Conservation (phyloP, 2,329 filamentous ascomycete genomes). For the Aureobasidium sp. region DNA sequence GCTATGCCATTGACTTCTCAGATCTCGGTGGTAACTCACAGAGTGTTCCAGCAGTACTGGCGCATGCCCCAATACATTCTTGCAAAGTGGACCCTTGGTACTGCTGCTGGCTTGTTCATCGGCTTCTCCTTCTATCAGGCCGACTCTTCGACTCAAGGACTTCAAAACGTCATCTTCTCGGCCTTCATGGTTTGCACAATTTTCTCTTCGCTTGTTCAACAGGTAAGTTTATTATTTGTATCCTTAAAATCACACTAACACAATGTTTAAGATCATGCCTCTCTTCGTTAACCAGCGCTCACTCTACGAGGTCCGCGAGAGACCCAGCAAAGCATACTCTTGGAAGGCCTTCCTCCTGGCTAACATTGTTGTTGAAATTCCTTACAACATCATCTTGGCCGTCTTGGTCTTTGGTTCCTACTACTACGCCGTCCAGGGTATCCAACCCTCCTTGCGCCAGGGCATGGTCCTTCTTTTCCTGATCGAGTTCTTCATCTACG, state of each 20-base stretch:
- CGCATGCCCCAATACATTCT: constrained; percentile 41
- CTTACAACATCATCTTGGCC: constrained; percentile 56
- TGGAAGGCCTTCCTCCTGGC: constrained; percentile 67
- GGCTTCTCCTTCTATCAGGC: constrained; percentile 39
- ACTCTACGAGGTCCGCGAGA: constrained; percentile 54
- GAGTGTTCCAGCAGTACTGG: constrained; percentile 42
- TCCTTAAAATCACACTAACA: neutral
- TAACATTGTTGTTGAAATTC: constrained; percentile 65
- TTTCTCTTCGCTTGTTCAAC: constrained; percentile 21
- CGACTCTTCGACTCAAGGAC: constrained; percentile 32
- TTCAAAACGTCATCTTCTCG: constrained; percentile 42
- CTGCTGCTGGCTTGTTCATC: constrained; percentile 43
- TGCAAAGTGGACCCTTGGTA: constrained; percentile 53
- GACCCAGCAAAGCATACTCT: constrained; percentile 63
- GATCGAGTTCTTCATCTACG: constrained; percentile 58
- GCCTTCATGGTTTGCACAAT: constrained; percentile 45
- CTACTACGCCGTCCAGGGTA: constrained; percentile 57
- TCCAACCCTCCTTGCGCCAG: constrained; percentile 47
- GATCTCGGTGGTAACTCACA: constrained; percentile 32
- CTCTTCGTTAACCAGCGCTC: constrained; percentile 52
- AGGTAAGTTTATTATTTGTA: neutral
- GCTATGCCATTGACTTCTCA: constrained; percentile 35
- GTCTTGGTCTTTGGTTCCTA: constrained; percentile 64
- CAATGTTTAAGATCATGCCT: constrained; percentile 46
- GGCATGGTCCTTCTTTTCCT: constrained; percentile 57